These are phyloP conservation scores for Apiospora kogelbergensis DNA, from an alignment of 2,329 filamentous ascomycete species.

Conservation along the genomic window DNA sequence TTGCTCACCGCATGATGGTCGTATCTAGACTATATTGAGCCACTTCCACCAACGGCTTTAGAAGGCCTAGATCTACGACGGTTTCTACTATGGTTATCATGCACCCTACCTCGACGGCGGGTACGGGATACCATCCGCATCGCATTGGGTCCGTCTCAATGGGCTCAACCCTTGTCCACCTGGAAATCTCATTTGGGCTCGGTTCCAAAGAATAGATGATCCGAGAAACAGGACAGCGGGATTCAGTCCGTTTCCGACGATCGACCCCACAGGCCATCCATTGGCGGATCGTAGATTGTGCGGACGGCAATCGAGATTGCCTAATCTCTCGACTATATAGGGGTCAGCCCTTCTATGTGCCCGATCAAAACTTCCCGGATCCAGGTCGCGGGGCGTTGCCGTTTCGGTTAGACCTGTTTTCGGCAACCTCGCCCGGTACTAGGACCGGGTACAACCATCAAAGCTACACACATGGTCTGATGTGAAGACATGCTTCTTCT, in stretches of 20 bases:
- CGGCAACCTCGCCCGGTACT: not conserved
- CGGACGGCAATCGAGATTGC: not conserved
- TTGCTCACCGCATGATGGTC: too few relatives aligned
- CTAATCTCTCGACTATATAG: not conserved
- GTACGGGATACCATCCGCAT: too few relatives aligned
- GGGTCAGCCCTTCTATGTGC: not conserved
- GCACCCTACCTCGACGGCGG: too few relatives aligned
- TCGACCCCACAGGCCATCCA: not conserved
- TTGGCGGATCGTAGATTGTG: not conserved
- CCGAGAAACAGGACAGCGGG: not conserved
- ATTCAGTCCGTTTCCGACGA: not conserved
- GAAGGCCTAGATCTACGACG: too few relatives aligned
- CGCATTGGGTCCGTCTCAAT: too few relatives aligned
- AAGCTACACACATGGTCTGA: too few relatives aligned
- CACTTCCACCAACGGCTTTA: too few relatives aligned
- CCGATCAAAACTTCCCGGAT: not conserved
- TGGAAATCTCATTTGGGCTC: not conserved
- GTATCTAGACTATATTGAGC: too few relatives aligned
- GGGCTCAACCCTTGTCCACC: not conserved
- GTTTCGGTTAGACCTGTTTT: not conserved
- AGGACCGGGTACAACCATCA: not conserved
- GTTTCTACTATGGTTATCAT: too few relatives aligned
- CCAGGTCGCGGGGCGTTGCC: not conserved
- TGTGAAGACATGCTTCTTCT: not conserved
- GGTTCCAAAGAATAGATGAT: not conserved